These are phyloP conservation scores for Jamesozyma hellenica DNA, from an alignment of 805 yeast genomes.

Conservation along the genomic window DNA sequence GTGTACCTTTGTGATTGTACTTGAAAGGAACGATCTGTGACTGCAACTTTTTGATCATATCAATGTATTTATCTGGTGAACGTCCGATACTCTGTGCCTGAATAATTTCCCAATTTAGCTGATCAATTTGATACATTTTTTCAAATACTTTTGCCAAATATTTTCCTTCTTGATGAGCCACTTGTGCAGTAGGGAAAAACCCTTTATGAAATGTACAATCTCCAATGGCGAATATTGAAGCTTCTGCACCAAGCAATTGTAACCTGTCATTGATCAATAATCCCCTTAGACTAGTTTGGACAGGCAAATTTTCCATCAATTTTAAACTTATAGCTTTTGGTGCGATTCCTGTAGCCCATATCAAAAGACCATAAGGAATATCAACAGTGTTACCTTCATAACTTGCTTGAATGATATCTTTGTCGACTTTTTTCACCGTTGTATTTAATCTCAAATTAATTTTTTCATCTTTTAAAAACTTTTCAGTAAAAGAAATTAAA, in stretches of 20 bases:
- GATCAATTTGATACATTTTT: slow-evolving; percentile 52
- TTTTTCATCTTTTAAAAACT: slow-evolving; percentile 56
- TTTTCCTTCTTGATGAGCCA: slow-evolving; percentile 88
- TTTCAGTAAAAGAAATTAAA: slow-evolving; percentile 69
- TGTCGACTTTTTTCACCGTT: slow-evolving; percentile 80
- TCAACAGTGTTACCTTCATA: slow-evolving; percentile 60
- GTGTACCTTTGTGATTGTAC: slow-evolving; percentile 83
- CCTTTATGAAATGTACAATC: slow-evolving; percentile 86
- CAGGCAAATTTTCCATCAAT: slow-evolving; percentile 50
- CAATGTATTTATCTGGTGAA: slow-evolving; percentile 32
- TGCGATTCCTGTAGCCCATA: slow-evolving; percentile 97
- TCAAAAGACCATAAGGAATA: slow-evolving; percentile 84
- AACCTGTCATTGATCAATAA: slow-evolving; percentile 73
- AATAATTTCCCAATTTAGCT: slow-evolving; percentile 37
- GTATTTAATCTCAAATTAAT: slow-evolving; percentile 74
- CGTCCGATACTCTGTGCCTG: slow-evolving; percentile 9
- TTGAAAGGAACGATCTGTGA: slow-evolving; percentile 49
- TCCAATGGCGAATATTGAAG: slow-evolving; percentile 76
- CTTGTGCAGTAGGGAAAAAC: slow-evolving; percentile 95
- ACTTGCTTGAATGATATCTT: slow-evolving; percentile 56
- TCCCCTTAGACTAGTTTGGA: slow-evolving; percentile 82
- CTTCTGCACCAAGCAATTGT: slow-evolving; percentile 71
- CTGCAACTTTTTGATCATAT: slow-evolving; percentile 35
- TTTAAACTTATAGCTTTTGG: slow-evolving; percentile 65
- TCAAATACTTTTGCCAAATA: slow-evolving; percentile 67